phyloP scores from a whole-genome alignment of 176 grass and related monocot species.

The Aechmea fasciata region DNA sequence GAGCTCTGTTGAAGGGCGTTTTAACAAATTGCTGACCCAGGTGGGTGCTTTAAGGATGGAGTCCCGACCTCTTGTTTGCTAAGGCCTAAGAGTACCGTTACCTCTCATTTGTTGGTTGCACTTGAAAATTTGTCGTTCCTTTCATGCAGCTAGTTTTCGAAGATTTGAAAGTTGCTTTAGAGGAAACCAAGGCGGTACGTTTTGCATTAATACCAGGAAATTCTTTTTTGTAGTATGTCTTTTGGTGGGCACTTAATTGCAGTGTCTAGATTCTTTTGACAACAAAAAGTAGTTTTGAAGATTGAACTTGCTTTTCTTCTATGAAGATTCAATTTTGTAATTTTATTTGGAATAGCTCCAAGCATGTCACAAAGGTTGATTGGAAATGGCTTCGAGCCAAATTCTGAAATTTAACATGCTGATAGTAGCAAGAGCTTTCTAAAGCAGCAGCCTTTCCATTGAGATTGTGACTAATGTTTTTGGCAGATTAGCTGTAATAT shows the following conservation, averaged over 20 bases:
- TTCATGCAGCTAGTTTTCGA: conserved; percentile 74
- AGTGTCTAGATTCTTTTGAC: not conserved
- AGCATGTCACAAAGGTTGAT: too few relatives aligned
- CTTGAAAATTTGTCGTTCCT: conserved; percentile 30
- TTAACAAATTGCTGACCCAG: conserved; percentile 77
- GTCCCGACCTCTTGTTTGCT: conserved; percentile 13
- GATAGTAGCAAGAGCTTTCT: too few relatives aligned
- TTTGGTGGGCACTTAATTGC: not conserved
- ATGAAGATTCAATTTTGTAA: not conserved
- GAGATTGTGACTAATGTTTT: too few relatives aligned
- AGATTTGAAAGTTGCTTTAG: conserved; percentile 94
- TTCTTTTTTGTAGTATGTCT: not conserved
- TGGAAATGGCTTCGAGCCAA: too few relatives aligned
- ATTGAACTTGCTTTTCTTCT: not conserved
- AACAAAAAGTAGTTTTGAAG: too few relatives aligned
- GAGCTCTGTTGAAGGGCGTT: conserved; percentile 82
- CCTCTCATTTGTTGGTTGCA: conserved; percentile 10
- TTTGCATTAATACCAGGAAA: not conserved
- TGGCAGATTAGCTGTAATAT: too few relatives aligned
- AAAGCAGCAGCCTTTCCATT: too few relatives aligned
- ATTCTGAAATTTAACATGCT: too few relatives aligned
- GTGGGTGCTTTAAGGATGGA: conserved; percentile 32
- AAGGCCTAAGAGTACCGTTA: not conserved
- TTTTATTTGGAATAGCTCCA: not conserved
- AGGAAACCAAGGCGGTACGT: conserved; percentile 93